Conservation (phyloP, 1,284 basidiomycete species). For the Cerioporus squamosus region DNA sequence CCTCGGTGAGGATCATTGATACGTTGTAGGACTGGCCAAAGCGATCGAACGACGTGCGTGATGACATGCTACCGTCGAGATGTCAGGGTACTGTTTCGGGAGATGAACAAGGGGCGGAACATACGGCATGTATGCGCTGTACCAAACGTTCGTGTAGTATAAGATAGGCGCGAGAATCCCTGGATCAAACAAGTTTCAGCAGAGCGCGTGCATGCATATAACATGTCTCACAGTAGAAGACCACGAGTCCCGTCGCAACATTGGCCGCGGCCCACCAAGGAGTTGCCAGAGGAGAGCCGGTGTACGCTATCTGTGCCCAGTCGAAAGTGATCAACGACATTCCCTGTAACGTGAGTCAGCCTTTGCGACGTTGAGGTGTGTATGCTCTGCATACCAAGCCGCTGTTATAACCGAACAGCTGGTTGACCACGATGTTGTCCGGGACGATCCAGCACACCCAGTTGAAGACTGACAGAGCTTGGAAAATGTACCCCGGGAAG, state of each 20-base stretch:
- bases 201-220: slow-evolving; percentile 32
- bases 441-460: slow-evolving; percentile 66
- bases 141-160: slow-evolving; percentile 55
- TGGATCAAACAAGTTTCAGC: slow-evolving; percentile 36
- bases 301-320: slow-evolving; percentile 52
- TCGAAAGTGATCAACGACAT: slow-evolving; percentile 51
- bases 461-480: slow-evolving; percentile 54
- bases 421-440: slow-evolving; percentile 42
- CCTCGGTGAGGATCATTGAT: slow-evolving; percentile 54
- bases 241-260: slow-evolving; percentile 55
- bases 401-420: slow-evolving; percentile 46
- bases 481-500: slow-evolving; percentile 55
- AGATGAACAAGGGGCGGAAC: slow-evolving; percentile 18
- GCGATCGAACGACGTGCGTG: slow-evolving; percentile 61
- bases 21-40: slow-evolving; percentile 61
- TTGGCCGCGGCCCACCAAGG: slow-evolving; percentile 64
- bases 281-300: slow-evolving; percentile 61
- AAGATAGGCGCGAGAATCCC: slow-evolving; percentile 69
- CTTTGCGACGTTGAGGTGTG: no score
- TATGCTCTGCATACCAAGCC: slow-evolving; percentile 32
- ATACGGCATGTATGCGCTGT: slow-evolving; percentile 47
- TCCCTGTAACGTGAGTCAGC: slow-evolving; percentile 31
- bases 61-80: slow-evolving; percentile 47
- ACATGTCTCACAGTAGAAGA: slow-evolving; percentile 57
- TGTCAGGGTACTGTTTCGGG: no score